Evolutionary conservation across 345 rosid genomes (phyloP), one percentile per base, ranked within the genome.

Genomic region (Durio zibethinus): DNA sequence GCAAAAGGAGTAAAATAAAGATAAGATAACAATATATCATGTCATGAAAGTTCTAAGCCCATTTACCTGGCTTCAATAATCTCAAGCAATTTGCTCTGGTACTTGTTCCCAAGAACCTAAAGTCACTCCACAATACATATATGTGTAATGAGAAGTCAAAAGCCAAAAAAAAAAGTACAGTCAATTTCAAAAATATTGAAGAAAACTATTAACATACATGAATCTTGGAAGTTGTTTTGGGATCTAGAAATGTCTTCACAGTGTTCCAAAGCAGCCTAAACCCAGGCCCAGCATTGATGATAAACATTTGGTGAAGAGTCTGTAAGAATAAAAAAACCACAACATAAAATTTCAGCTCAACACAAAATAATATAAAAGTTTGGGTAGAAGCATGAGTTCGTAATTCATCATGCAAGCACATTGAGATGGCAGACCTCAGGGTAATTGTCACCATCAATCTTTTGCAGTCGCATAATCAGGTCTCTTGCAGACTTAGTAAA

Each of bases 241-340:
- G 99, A 89, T 95, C 99, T 67, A 95, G 84, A 85, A 95, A 95
- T 70, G 85, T 83, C 83, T 93, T 95, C 16, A 95, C 87, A 21
- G 97, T 92, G 84, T 85, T 93, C 99, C 99, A 95, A 79, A 95
- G 76, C 69, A 91, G 73, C 83, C 97, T 91, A 88, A 95, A 95
- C 47, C 96, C 98, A 11, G 93, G 85, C 75, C 99, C 99, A 78
- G 99, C 94, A 76, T 95, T 95, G 86, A 95, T 93, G 84, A 95
- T 95, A 85, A 88, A 93, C 99, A 95, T 95, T 84, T 95, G 98
- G 86, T 88, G 87, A 47, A 95, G 98, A n/a, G 99, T 93, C 99
- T 95, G 92, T 88, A 80, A 63, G 73, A 86, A 82, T 73, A 62
- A 77, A 64, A 70, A 67, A 68, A 62, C 38, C 57, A 56, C 15